phyloP scores from a whole-genome alignment of 2,329 filamentous ascomycete species.

The Aspergillus clavatus region DNA sequence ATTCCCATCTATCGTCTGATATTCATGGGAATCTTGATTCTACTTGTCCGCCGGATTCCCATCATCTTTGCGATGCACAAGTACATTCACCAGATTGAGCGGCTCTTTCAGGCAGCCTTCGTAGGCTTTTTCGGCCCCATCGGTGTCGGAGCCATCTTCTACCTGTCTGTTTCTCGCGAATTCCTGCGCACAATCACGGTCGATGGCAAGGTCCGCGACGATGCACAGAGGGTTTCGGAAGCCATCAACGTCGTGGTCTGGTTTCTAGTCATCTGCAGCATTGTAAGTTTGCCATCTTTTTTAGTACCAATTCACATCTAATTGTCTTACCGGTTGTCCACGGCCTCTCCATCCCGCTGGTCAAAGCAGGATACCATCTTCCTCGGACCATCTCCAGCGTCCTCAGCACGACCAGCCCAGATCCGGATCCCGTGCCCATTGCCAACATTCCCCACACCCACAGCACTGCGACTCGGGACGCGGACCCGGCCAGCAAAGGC shows the following conservation, averaged over 20 bases:
- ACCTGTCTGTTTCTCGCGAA: slow-evolving; percentile 74
- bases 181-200: slow-evolving; percentile 60
- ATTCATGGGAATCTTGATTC: slow-evolving; percentile 66
- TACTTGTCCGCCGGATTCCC: slow-evolving; percentile 72
- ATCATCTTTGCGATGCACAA: slow-evolving; percentile 69
- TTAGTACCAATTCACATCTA: neutral
- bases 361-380: slow-evolving; percentile 45
- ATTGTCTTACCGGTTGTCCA: slow-evolving; percentile 59
- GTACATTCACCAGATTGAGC: slow-evolving; percentile 73
- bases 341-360: slow-evolving; percentile 72
- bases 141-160: slow-evolving; percentile 85
- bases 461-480: slow-evolving; percentile 29
- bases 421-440: slow-evolving; percentile 28
- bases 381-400: slow-evolving; percentile 43
- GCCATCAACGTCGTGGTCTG: slow-evolving; percentile 70
- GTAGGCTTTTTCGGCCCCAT: slow-evolving; percentile 93
- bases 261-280: slow-evolving; percentile 79
- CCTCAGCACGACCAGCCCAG: slow-evolving; percentile 39
- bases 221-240: slow-evolving; percentile 63
- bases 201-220: slow-evolving; percentile 57
- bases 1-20: slow-evolving; percentile 71
- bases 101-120: slow-evolving; percentile 70
- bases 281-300: slow-evolving; percentile 50
- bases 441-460: slow-evolving; percentile 25
- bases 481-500: slow-evolving; percentile 13